Conservation (phyloP, 768 basidiomycete species). For the Mycena haematopus region DNA sequence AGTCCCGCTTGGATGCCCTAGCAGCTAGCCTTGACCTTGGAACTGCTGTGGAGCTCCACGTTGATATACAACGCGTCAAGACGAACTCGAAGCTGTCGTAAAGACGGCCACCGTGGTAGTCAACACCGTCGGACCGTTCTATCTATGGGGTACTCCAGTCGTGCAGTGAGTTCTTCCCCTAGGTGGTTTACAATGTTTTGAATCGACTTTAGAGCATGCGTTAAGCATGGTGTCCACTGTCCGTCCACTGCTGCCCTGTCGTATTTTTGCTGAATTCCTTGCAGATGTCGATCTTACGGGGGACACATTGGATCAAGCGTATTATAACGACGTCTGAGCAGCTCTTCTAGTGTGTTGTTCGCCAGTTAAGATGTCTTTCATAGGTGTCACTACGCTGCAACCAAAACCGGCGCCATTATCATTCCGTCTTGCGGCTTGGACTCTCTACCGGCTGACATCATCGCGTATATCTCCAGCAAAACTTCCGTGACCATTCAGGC, state of each 20-base stretch:
- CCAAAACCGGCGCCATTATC: conserved; percentile 73
- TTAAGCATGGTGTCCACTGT: conserved; percentile 72
- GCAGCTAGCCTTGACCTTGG: conserved; percentile 53
- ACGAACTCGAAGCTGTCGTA: conserved; percentile 64
- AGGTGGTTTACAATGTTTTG: not conserved
- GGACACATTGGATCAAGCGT: conserved; percentile 66
- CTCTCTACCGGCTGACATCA: conserved; percentile 77
- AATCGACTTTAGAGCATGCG: conserved; percentile 62
- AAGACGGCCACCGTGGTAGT: conserved; percentile 70
- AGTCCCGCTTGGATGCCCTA: conserved; percentile 61
- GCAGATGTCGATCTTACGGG: conserved; percentile 79
- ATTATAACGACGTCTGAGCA: conserved; percentile 63
- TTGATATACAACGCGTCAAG: conserved; percentile 61
- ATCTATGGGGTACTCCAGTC: conserved; percentile 67
- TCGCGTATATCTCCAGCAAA: conserved; percentile 71
- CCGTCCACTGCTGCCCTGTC: not conserved
- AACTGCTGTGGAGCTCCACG: conserved; percentile 49
- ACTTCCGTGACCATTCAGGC: conserved; percentile 57
- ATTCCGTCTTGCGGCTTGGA: conserved; percentile 82
- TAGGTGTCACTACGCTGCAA: conserved; percentile 77
- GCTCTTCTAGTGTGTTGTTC: not conserved
- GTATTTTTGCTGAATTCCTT: not conserved
- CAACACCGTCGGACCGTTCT: conserved; percentile 80
- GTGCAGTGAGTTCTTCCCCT: conserved; percentile 54
- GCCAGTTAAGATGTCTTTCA: conserved; percentile 16